These are phyloP conservation scores for Grigorovia humatica DNA, from an alignment of 805 yeast genomes.

Conservation along the genomic window DNA sequence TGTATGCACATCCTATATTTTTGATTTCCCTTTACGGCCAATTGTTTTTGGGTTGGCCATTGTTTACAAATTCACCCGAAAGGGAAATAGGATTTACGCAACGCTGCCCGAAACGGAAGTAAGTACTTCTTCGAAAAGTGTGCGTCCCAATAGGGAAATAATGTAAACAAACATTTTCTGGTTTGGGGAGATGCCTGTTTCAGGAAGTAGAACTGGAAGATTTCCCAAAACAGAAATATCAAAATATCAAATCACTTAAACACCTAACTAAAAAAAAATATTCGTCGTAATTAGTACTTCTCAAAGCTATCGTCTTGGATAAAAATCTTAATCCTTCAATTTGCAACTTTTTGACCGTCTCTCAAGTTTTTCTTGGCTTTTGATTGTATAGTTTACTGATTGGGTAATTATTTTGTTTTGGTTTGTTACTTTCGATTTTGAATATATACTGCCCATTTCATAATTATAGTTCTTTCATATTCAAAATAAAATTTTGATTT, in stretches of 20 bases:
- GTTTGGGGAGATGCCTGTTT: not conserved
- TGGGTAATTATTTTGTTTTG: not conserved
- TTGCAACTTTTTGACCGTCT: not conserved
- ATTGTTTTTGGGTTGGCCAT: not conserved
- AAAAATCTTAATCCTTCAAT: not conserved
- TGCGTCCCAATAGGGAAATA: not conserved
- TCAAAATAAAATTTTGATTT: not conserved
- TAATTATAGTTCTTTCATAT: not conserved
- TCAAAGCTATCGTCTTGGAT: not conserved
- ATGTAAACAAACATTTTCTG: not conserved
- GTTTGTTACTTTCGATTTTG: not conserved
- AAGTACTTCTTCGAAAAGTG: not conserved
- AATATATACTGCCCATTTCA: not conserved
- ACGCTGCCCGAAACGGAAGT: not conserved
- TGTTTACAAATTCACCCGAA: not conserved
- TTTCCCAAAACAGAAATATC: not conserved
- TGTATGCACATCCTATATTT: not conserved
- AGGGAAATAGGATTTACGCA: not conserved
- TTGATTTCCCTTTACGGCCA: not conserved
- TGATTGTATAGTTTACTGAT: not conserved
- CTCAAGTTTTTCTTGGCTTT: not conserved
- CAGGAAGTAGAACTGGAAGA: not conserved
- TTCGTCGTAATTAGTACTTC: not conserved
- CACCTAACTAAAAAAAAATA: not conserved
- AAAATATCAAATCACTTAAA: not conserved